These are phyloP conservation scores for Lanmaoa pseudosensibilis DNA, from an alignment of 768 basidiomycete species.

Conservation along the genomic window DNA sequence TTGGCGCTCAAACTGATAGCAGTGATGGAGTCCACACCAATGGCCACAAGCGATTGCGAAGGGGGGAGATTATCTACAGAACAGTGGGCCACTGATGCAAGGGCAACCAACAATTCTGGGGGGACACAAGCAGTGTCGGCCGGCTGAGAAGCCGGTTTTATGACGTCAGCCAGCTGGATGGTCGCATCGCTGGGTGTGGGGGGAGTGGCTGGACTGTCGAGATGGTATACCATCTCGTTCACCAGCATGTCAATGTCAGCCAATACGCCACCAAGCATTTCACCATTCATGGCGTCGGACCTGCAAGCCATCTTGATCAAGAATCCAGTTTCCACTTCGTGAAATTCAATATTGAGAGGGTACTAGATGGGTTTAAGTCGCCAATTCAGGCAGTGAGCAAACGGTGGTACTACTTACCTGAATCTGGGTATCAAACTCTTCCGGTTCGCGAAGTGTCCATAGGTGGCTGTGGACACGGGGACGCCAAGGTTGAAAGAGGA, in stretches of 20 bases:
- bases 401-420: constrained; percentile 30
- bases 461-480: constrained; percentile 1
- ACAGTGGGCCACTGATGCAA: constrained; percentile 26
- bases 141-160: not conserved
- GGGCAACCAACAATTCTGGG: constrained; percentile 2
- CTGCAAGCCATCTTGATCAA: constrained; percentile 38
- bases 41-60: constrained; percentile 37
- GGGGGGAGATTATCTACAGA: constrained; percentile 32
- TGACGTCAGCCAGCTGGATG: not conserved
- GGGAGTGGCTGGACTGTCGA: constrained; percentile 12
- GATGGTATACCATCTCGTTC: constrained; percentile 19
- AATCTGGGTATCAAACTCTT: constrained; percentile 16
- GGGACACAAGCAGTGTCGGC: constrained; percentile 4
- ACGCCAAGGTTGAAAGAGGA: constrained; percentile 42
- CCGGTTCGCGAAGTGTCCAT: constrained; percentile 25
- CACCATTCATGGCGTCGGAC: constrained; percentile 28
- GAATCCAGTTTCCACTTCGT: constrained; percentile 33
- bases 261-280: constrained; percentile 20
- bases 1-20: constrained; percentile 46
- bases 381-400: not conserved
- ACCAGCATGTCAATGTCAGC: constrained; percentile 22
- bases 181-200: not conserved
- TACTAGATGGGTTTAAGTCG: constrained; percentile 34
- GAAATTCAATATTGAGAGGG: constrained; percentile 43
- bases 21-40: constrained; percentile 52